Conservation (phyloP, 306 rosid species). For the Acacia acuminata region DNA sequence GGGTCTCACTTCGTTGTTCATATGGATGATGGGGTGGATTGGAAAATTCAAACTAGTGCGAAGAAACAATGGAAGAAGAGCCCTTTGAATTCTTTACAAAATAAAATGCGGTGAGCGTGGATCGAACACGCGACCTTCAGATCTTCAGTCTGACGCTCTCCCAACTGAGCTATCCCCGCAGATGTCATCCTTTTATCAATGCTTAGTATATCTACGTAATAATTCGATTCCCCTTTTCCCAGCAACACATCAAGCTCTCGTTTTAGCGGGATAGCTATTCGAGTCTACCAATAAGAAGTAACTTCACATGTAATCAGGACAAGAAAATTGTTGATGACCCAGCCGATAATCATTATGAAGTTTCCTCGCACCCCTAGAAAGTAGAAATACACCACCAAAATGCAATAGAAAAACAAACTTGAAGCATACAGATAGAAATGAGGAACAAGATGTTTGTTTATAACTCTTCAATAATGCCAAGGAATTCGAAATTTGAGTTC, state of each 20-base stretch:
- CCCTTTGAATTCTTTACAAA: no score
- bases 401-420: neutral
- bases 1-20: neutral
- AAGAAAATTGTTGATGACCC: neutral
- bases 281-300: neutral
- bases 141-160: conserved; percentile 22
- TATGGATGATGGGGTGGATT: no score
- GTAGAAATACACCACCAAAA: neutral
- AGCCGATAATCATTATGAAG: neutral
- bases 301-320: neutral
- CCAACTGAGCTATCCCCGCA: conserved; percentile 25
- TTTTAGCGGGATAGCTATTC: neutral
- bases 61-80: no score
- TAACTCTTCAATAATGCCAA: neutral
- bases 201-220: no score
- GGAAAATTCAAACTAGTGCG: no score
- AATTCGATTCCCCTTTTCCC: no score
- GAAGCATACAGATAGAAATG: neutral
- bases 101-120: conserved; percentile 2
- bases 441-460: neutral
- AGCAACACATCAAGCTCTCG: no score
- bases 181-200: fast-evolving
- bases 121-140: conserved; percentile 26
- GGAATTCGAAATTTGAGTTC: neutral
- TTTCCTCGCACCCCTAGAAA: neutral